Evolutionary conservation across 441 rosid genomes (phyloP), one percentile per base, ranked within the genome.

Genomic region (Daphne laureola): DNA sequence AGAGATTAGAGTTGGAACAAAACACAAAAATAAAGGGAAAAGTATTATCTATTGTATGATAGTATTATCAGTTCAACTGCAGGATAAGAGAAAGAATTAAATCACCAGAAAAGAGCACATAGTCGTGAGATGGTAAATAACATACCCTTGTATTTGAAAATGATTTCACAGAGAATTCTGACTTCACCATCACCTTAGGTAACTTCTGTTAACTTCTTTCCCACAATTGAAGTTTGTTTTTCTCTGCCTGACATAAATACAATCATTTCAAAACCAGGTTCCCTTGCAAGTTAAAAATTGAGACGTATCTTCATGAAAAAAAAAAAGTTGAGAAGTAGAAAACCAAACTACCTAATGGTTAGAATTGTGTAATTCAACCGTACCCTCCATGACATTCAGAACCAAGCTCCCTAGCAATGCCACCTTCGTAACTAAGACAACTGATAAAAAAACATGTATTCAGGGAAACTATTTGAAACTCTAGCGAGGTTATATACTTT

Each of bases 341-440:
- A 53, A 52, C 46, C 38, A 14, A 49, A 46, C 43, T n/a, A 63
- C 51, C 7, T 16, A 54, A 64, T 31, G 38, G 35, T 49, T 31
- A 42, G 53, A 46, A 43, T 14, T 25, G 44, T 8, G 25, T 23
- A 41, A 66, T 40, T 35, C 47, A 47, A 65, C 69, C 91, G 60
- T 88, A 91, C 98, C 98, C 98, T 67, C 98, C 98, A 50, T 92
- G 98, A 78, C 95, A 96, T 81, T 92, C 98, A 55, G 90, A 78
- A 67, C 91, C 90, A 51, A 96, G 96, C 74, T 88, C 98, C 71
- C 94, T 96, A 18, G 83, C 80, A 71, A 92, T 86, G 50, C 98
- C 98, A 62, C 98, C 98, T 80, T 92, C 98, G 58, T 84, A 86
- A 63, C 95, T 92, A 76, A 88, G 98, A 75, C 93, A 92, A 68